Evolutionary conservation across 495 filamentous ascomycete genomes (phyloP).

Genomic region (Immersiella caudata): DNA sequence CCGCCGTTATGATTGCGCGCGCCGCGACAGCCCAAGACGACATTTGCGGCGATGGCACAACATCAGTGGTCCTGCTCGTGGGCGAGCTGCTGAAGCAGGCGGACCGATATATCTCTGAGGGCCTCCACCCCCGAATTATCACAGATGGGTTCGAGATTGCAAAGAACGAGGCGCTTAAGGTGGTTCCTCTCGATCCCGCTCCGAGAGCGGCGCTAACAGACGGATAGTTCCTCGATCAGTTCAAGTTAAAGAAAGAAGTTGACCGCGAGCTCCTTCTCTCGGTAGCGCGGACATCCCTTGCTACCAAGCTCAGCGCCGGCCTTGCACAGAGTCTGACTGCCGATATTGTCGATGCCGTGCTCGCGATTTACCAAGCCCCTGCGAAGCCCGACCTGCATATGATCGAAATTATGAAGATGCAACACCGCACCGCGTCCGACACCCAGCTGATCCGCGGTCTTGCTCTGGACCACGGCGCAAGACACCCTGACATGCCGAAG

Average conservation of each 20-base stretch:
- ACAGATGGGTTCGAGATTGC: slow-evolving; percentile 98
- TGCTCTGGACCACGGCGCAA: slow-evolving; percentile 91
- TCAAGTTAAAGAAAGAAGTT: slow-evolving; percentile 84
- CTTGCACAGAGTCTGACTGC: slow-evolving; percentile 91
- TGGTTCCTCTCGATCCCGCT: slow-evolving; percentile 33
- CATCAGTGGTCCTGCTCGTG: slow-evolving; percentile 91
- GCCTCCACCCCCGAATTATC: slow-evolving; percentile 92
- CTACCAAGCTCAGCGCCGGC: slow-evolving; percentile 86
- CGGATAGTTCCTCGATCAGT: slow-evolving; percentile 83
- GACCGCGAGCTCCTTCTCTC: slow-evolving; percentile 93
- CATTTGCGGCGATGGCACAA: slow-evolving; percentile 97
- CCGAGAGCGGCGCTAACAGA: slow-evolving; percentile 22
- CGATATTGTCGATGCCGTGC: slow-evolving; percentile 91
- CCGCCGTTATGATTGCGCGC: slow-evolving; percentile 97
- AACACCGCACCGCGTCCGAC: slow-evolving; percentile 93
- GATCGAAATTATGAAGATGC: slow-evolving; percentile 99
- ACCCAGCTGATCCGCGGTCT: slow-evolving; percentile 94
- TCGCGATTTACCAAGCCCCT: slow-evolving; percentile 86
- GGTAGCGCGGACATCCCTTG: slow-evolving; percentile 91
- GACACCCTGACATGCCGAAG: slow-evolving; percentile 98
- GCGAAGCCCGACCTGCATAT: slow-evolving; percentile 97
- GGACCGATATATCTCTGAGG: slow-evolving; percentile 89
- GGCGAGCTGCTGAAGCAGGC: slow-evolving; percentile 98
- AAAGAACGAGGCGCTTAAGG: slow-evolving; percentile 90
- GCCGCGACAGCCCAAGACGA: slow-evolving; percentile 98